A percentile compares a stretch with the other conserved stretches of the same genome.
phyloP scores from a whole-genome alignment of 768 basidiomycete species.

The Coprinopsis marcescibilis region DNA sequence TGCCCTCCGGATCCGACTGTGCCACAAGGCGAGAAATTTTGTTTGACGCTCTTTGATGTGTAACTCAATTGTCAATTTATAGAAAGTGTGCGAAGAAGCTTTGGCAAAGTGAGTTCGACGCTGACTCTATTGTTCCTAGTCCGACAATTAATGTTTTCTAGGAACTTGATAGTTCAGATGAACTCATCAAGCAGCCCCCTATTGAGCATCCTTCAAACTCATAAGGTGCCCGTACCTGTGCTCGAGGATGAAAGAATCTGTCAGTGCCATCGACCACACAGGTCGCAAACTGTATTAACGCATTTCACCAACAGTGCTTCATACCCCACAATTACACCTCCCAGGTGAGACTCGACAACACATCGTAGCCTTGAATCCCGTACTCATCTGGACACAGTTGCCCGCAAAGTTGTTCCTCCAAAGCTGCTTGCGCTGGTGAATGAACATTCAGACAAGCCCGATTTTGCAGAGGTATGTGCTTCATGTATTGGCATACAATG shows the following conservation, averaged over 20 bases:
- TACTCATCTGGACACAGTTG: no score
- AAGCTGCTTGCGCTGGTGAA: slow-evolving; percentile 11
- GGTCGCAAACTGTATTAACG: no score
- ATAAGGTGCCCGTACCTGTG: background rate
- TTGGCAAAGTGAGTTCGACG: background rate
- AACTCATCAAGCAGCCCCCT: background rate
- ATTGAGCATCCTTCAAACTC: background rate
- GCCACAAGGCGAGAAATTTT: slow-evolving; percentile 31
- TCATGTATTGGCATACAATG: no score
- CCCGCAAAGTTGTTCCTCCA: no score
- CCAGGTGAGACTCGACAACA: no score
- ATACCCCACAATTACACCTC: no score
- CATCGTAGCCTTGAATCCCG: no score
- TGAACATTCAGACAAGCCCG: background rate
- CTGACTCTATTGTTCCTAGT: no score
- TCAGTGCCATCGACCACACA: background rate
- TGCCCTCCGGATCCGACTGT: slow-evolving; percentile 40
- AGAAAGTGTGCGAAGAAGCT: background rate
- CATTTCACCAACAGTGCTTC: no score
- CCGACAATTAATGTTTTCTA: slow-evolving; percentile 9
- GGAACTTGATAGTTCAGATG: background rate
- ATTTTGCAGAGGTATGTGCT: background rate
- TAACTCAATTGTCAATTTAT: background rate
- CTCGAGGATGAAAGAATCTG: background rate
- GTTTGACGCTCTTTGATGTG: no score